A percentile compares a stretch with the other conserved stretches of the same genome.
phyloP scores from a whole-genome alignment of 257 asterid species.

The Gardenia jasminoides region DNA sequence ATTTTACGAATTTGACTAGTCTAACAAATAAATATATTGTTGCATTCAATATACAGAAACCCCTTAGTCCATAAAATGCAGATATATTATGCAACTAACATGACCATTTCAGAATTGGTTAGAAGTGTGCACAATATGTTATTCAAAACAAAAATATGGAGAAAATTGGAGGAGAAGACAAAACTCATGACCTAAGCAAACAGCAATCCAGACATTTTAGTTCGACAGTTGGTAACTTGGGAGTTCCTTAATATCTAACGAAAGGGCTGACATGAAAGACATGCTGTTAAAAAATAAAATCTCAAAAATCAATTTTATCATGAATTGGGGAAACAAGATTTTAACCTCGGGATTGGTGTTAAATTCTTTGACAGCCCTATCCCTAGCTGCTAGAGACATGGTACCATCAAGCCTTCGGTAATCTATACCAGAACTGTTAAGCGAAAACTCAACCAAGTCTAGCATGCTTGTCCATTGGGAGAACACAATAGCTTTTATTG shows the following conservation, averaged over 20 bases:
- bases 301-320: conserved; percentile 15
- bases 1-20: too few relatives aligned
- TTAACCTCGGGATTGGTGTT: conserved; percentile 81
- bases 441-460: conserved; percentile 75
- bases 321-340: conserved; percentile 16
- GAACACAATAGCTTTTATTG: conserved; percentile 85
- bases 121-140: too few relatives aligned
- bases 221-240: too few relatives aligned
- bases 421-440: conserved; percentile 44
- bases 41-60: too few relatives aligned
- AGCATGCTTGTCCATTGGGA: conserved; percentile 99
- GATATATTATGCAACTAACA: too few relatives aligned
- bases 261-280: background rate
- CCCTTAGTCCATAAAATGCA: too few relatives aligned
- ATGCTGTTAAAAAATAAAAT: background rate
- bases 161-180: too few relatives aligned
- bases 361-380: conserved; percentile 92
- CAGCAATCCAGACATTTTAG: too few relatives aligned
- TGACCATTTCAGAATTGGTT: too few relatives aligned
- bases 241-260: background rate
- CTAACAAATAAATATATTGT: too few relatives aligned
- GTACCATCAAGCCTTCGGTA: conserved; percentile 97
- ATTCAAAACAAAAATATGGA: too few relatives aligned
- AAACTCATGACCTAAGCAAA: too few relatives aligned
- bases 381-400: conserved; percentile 91